Conservation (phyloP, 352 stramenopile species). For the Pythium biforme region DNA sequence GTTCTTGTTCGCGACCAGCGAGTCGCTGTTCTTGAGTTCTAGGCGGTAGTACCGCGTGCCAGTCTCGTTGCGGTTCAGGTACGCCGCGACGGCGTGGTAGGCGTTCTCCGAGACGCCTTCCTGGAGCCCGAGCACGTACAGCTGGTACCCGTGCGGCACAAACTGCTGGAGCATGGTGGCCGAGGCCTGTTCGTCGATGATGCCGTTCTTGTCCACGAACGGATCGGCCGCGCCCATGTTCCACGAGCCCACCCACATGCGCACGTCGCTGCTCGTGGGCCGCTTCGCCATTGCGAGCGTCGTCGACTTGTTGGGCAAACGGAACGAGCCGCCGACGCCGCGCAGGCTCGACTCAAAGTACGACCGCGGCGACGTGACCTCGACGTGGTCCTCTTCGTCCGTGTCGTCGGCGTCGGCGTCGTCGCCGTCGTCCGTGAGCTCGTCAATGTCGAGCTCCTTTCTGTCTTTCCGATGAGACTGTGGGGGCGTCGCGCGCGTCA, state of each 20-base stretch:
- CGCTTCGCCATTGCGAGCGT: conserved; percentile 29
- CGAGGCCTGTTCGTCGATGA: conserved; percentile 75
- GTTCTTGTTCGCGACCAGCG: conserved; percentile 64
- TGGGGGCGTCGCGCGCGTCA: conserved; percentile 16
- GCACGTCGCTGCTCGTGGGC: conserved; percentile 46
- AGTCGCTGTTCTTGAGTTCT: conserved; percentile 76
- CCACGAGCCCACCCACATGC: conserved; percentile 85
- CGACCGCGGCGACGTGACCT: conserved; percentile 61
- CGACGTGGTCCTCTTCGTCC: conserved; percentile 23
- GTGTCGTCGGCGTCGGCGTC: conserved; percentile 8
- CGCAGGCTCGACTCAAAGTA: conserved; percentile 59
- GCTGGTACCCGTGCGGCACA: conserved; percentile 73
- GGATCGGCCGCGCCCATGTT: conserved; percentile 85
- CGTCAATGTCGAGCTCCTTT: conserved; percentile 37
- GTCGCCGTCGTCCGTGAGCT: conserved; percentile 26
- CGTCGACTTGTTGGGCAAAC: conserved; percentile 19
- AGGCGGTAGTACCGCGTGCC: conserved; percentile 65
- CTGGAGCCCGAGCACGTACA: conserved; percentile 87
- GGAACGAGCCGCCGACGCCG: conserved; percentile 37
- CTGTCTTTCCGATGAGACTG: conserved; percentile 29
- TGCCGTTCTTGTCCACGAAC: conserved; percentile 65
- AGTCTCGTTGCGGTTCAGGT: conserved; percentile 69
- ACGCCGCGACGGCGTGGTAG: conserved; percentile 77
- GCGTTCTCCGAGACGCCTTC: conserved; percentile 85
- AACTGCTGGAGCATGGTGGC: conserved; percentile 74